Percentiles rank a stretch among this genome's conserved stretches.
These are phyloP conservation scores for Tolypocladium ophioglossoides DNA, from an alignment of 2,329 filamentous ascomycete genomes.

Conservation along the genomic window DNA sequence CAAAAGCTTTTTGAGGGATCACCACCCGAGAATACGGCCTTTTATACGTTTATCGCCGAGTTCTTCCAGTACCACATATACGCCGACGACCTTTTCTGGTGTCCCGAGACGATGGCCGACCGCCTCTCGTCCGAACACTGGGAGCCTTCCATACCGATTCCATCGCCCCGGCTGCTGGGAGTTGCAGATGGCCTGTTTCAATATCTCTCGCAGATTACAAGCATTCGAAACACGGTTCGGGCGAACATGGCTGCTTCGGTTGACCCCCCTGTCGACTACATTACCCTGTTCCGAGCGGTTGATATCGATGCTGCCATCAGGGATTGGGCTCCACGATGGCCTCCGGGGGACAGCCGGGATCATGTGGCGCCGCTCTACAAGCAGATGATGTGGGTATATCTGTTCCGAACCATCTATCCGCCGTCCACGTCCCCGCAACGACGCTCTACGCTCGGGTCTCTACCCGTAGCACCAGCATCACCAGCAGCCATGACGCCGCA, in stretches of 20 bases:
- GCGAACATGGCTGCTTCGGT: conserved; percentile 48
- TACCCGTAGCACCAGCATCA: conserved; percentile 8
- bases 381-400: conserved; percentile 56
- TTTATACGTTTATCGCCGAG: conserved; percentile 54
- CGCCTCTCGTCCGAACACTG: conserved; percentile 33
- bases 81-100: conserved; percentile 50
- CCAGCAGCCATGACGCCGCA: conserved; percentile 10
- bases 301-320: conserved; percentile 67
- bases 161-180: conserved; percentile 55
- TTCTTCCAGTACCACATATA: conserved; percentile 79
- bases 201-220: conserved; percentile 69
- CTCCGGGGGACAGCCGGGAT: conserved; percentile 44
- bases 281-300: conserved; percentile 59
- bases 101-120: conserved; percentile 25
- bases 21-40: conserved; percentile 54
- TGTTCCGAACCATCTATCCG: conserved; percentile 51
- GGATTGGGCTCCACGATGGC: conserved; percentile 60
- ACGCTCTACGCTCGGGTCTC: conserved; percentile 18
- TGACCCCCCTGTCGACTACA: conserved; percentile 63
- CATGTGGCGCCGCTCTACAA: conserved; percentile 49
- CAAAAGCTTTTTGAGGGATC: conserved; percentile 56
- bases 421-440: conserved; percentile 25
- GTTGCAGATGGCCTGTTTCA: conserved; percentile 74
- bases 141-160: conserved; percentile 28
- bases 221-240: conserved; percentile 64